Percentiles rank a stretch among this genome's conserved stretches.
Evolutionary conservation across 106 monocot species (phyloP).

Genomic region (Gastrodia elata): DNA sequence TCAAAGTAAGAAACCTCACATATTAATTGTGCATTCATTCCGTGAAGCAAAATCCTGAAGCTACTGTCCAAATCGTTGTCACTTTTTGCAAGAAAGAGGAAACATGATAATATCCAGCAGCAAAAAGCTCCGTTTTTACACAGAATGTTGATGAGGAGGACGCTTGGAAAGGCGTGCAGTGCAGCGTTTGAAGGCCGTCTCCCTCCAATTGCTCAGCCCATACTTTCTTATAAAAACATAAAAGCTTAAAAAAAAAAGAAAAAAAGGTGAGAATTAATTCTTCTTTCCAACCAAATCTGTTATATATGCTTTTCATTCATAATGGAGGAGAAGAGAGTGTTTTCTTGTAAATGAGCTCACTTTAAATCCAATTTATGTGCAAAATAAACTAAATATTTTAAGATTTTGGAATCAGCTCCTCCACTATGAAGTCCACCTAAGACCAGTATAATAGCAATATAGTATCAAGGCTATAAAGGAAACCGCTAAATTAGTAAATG

Average conservation of each 20-base stretch:
- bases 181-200: neutral
- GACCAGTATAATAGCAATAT: no score
- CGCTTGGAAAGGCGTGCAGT: neutral
- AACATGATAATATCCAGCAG: neutral
- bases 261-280: no score
- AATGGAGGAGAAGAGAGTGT: neutral
- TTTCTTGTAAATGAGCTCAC: neutral
- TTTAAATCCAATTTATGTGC: no score
- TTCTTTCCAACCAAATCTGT: neutral
- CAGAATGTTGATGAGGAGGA: neutral
- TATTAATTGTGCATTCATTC: no score
- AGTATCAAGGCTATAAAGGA: no score
- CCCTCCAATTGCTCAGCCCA: neutral
- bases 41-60: neutral
- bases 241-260: no score
- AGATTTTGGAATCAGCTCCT: no score
- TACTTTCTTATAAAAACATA: no score
- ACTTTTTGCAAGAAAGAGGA: neutral
- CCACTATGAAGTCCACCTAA: no score
- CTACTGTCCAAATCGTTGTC: neutral
- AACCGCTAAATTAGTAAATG: no score
- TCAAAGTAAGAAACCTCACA: neutral
- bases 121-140: neutral
- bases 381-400: no score
- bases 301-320: neutral